Evolutionary conservation across 2,329 filamentous ascomycete genomes (phyloP), one percentile per base, ranked within the genome.

Genomic region (Pseudogymnoascus sp.): DNA sequence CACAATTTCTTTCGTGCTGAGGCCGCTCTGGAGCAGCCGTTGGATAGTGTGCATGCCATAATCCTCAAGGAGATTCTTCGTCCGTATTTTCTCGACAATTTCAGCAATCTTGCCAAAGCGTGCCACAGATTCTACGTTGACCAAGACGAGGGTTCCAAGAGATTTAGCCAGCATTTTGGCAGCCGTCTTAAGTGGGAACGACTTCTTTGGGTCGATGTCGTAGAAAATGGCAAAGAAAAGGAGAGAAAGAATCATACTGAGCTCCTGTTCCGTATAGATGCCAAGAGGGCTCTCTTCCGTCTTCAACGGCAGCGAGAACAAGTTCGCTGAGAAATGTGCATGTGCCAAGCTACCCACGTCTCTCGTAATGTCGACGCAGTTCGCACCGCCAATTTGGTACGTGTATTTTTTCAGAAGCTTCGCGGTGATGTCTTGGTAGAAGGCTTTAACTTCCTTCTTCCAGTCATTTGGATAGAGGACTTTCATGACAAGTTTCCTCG

Each of bases 31-130:
- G 22, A 86, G 74, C 41, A 92, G 74, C 0, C 80, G 80, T 69
- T 86, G 85, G 66, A 90, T 79, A 71, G 90, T 78, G 43, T 85
- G 79, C 16, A 79, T 78, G 2, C 89, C 89, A 63, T 88, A 89
- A 2, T 81, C 77, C 1, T 80, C 78, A 54, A 93, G 74, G 77
- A 75, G 75, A 67, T 83, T 82, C 36, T 73, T 71, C 22, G 57
- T n/a, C 22, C 79, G 74, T 28, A 76, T 71, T 66, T 77, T 76
- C 54, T 72, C 76, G 25, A 79, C 71, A 25, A 82, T 69, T 1
- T 78, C 77, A 0, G 83, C 80, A 61, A 87, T 81, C 38, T 85
- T 71, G 0, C 81, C 79, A n/a, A 77, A 79, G 16, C 77, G 72
- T 22, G 80, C 71, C 22, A 75, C 68, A 66, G 82, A 75, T 74